phyloP scores from a whole-genome alignment of 371 early-diverging fungal species.

The Mucor ambiguus region DNA sequence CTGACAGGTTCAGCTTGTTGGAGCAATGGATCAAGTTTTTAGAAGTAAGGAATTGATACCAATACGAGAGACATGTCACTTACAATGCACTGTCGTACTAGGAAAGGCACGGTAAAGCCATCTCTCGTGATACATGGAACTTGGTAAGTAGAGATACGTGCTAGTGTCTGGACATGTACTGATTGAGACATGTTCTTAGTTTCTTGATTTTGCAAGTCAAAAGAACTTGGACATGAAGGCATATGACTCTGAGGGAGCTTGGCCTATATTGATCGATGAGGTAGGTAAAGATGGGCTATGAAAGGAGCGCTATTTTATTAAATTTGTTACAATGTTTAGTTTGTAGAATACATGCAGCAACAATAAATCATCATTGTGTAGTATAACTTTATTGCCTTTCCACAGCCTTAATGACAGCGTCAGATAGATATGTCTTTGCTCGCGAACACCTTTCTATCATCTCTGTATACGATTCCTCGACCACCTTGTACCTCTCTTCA shows the following conservation, averaged over 20 bases:
- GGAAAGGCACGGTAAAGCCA: conserved; percentile 76
- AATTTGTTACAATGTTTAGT: background rate
- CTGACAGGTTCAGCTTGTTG: conserved; percentile 58
- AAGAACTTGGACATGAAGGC: conserved; percentile 60
- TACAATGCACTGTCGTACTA: conserved; percentile 14
- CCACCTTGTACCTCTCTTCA: too few species aligned
- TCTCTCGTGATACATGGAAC: conserved; percentile 87
- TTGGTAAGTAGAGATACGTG: conserved; percentile 49
- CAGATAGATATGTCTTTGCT: too few species aligned
- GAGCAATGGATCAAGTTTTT: conserved; percentile 78
- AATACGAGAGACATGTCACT: background rate
- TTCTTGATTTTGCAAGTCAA: conserved; percentile 77
- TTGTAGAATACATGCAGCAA: conserved; percentile 22
- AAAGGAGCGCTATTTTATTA: background rate
- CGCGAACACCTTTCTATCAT: too few species aligned
- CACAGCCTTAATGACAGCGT: too few species aligned
- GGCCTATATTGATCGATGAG: conserved; percentile 84
- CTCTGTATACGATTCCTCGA: too few species aligned
- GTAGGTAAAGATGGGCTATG: conserved; percentile 27
- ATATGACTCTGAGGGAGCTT: conserved; percentile 82
- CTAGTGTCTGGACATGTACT: background rate
- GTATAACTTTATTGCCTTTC: too few species aligned
- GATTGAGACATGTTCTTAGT: conserved; percentile 40
- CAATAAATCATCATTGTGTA: too few species aligned
- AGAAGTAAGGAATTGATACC: conserved; percentile 33